Conservation (phyloP, 2,329 filamentous ascomycete species). For the Pseudogymnoascus pannorum region DNA sequence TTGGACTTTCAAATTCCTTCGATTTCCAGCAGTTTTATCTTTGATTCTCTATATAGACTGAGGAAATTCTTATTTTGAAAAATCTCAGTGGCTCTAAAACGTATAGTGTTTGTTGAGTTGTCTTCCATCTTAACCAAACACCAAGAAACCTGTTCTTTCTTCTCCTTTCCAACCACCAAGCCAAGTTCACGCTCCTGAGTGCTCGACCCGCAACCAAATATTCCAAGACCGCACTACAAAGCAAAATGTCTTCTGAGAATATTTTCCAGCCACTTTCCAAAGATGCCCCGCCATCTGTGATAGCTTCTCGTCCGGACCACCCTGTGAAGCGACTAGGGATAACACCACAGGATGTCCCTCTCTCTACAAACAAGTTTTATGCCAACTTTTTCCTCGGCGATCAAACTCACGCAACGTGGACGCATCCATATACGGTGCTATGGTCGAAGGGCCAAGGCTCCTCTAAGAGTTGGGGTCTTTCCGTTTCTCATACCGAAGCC, state of each 20-base stretch:
- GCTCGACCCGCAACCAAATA: conserved; percentile 4
- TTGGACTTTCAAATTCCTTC: conserved; percentile 2
- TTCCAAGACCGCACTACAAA: background rate
- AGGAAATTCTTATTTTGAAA: conserved; percentile 3
- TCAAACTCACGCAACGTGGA: conserved; percentile 63
- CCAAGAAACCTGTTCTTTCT: background rate
- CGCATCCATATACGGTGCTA: conserved; percentile 65
- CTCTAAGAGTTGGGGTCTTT: conserved; percentile 67
- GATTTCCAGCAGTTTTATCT: background rate
- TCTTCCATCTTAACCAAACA: background rate
- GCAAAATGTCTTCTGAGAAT: conserved; percentile 27
- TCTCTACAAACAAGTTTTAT: conserved; percentile 76
- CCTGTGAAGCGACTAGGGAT: conserved; percentile 50
- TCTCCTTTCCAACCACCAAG: conserved; percentile 4
- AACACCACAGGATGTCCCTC: conserved; percentile 33
- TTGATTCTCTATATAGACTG: background rate
- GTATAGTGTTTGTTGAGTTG: background rate
- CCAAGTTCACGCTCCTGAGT: conserved; percentile 9
- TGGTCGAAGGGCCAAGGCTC: conserved; percentile 60
- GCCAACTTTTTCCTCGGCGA: conserved; percentile 71
- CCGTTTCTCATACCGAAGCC: conserved; percentile 65
- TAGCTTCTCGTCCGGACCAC: conserved; percentile 46
- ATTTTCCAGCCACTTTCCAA: conserved; percentile 54
- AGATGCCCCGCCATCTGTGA: conserved; percentile 41
- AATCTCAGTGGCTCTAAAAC: background rate